Percentiles rank a stretch among this genome's conserved stretches.
phyloP scores from a whole-genome alignment of 169 alveolate species.

The Plasmodium berghei region DNA sequence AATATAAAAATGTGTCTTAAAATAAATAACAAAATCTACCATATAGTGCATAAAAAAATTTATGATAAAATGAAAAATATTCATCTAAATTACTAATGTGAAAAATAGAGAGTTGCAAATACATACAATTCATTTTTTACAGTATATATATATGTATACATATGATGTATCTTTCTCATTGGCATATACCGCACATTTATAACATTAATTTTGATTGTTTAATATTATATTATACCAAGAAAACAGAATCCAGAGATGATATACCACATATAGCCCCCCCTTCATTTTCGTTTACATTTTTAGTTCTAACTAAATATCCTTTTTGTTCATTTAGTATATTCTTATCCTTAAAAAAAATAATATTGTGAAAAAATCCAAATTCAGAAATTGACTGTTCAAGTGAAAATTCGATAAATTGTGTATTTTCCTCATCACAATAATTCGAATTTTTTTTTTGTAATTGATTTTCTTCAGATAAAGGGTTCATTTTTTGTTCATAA shows the following conservation, averaged over 20 bases:
- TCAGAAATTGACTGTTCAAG: constrained; percentile 59
- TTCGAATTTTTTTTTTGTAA: constrained; percentile 77
- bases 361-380: constrained; percentile 51
- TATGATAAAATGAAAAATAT: too few relatives aligned
- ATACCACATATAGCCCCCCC: constrained; percentile 89
- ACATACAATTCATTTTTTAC: too few relatives aligned
- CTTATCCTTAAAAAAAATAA: constrained; percentile 45
- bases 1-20: too few relatives aligned
- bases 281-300: constrained; percentile 80
- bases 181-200: too few relatives aligned
- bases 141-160: too few relatives aligned
- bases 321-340: constrained; percentile 79
- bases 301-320: constrained; percentile 85
- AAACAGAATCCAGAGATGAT: constrained; percentile 83
- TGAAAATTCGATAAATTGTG: constrained; percentile 18
- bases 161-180: too few relatives aligned
- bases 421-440: constrained; percentile 30
- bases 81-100: too few relatives aligned
- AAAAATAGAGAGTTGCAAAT: too few relatives aligned
- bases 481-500: not conserved
- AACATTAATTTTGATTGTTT: too few relatives aligned
- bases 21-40: too few relatives aligned
- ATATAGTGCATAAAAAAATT: too few relatives aligned
- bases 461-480: constrained; percentile 71
- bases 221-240: constrained; percentile 63